phyloP scores from a whole-genome alignment of 805 yeast genomes.

The Jamesozyma piceae region DNA sequence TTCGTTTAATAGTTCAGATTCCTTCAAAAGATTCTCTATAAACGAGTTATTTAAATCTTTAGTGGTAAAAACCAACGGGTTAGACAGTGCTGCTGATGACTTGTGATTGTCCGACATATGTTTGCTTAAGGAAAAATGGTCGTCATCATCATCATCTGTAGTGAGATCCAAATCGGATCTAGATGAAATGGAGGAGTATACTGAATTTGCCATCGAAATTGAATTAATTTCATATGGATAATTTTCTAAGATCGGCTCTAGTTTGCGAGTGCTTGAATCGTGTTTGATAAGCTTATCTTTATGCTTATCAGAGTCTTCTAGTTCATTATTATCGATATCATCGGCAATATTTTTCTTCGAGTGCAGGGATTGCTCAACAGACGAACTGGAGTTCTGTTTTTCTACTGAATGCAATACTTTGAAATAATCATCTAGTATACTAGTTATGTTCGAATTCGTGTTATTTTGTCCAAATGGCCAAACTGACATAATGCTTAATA shows the following conservation, averaged over 20 bases:
- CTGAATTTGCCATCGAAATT: neutral
- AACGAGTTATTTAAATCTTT: constrained; percentile 22
- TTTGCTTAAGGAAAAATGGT: neutral
- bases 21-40: constrained; percentile 33
- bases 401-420: constrained; percentile 23
- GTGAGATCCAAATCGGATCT: neutral
- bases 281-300: neutral
- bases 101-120: neutral
- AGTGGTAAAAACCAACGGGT: neutral
- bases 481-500: constrained; percentile 30
- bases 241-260: neutral
- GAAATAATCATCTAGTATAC: constrained; percentile 35
- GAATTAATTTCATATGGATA: neutral
- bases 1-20: constrained; percentile 33
- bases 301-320: neutral
- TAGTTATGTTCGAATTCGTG: constrained; percentile 30
- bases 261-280: neutral
- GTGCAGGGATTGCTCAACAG: neutral
- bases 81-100: neutral
- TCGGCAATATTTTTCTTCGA: neutral
- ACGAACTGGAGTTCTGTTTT: neutral
- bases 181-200: neutral
- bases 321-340: neutral
- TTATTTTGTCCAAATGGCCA: constrained; percentile 38
- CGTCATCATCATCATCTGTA: neutral